Base-by-base conservation (phyloP, 192 early-diverging fungal species). In the Rhizoclosmatium globosum region DNA sequence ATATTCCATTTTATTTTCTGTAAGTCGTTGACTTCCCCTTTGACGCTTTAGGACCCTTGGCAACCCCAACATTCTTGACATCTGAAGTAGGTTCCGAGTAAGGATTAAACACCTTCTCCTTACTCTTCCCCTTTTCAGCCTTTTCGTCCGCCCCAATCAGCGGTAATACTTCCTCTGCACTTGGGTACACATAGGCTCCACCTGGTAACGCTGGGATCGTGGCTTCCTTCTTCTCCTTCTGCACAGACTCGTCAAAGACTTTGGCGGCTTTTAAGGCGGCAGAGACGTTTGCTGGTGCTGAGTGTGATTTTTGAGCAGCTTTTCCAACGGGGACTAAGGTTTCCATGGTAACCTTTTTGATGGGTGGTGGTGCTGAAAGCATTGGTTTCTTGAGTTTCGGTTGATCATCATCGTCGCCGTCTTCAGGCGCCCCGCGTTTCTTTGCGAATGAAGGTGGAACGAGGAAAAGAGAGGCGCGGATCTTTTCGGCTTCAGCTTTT, bases 381-480 rank as follows among this genome's bases (percentile, higher is more conserved):
- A 53, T 7, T 53, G 50, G 50, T 53, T 53, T 53, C 1, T 53
- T 53, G 50, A 53, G 50, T 53, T 53, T 64, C 21, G 21, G 39
- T 21, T 19, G 6, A 17, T 23, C 61, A 9, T 64, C 61, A 1
- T 38, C 61, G 7, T 23, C 21, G 61, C 21, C 61, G 21, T 64
- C 61, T 6, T n/a, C 61, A 19, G 6, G 11, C 1, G 61, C 61
- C 15, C 21, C 21, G 6, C 61, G 21, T 64, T 64, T n/a, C 9
- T 53, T 53, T 17, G 70, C 70, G 56, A 72, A 72, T 41, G 70
- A 72, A 23, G 70, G 70, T 0, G 70, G 31, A 38, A 72, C 70
- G 2, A 72, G 53, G 57, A 38, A 72, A 9, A 72, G 38, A 19
- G 48, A 57, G 23, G 70, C 70, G 17, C 70, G 70, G 23, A 72